These are phyloP conservation scores for Dendrostoma leiphaemia DNA, from an alignment of 2,329 filamentous ascomycete genomes.

Conservation along the genomic window DNA sequence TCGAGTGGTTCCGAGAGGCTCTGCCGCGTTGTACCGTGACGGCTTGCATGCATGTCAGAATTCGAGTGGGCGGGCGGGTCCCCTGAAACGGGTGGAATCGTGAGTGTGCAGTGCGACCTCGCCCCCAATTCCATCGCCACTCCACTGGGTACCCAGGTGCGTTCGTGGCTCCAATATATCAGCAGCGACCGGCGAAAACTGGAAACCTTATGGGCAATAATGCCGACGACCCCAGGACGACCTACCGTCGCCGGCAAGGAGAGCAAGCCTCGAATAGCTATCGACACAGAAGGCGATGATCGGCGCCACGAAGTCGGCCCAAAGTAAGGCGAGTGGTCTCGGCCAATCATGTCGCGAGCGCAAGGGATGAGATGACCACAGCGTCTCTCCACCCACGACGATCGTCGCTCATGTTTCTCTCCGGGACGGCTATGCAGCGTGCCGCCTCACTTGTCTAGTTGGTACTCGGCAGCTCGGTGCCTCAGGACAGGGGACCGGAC, in stretches of 20 bases:
- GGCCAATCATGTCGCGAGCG: constrained; percentile 11
- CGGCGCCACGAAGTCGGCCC: constrained; percentile 12
- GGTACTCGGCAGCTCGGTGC: background rate
- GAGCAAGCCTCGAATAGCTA: background rate
- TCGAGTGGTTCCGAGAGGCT: background rate
- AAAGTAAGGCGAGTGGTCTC: constrained; percentile 17
- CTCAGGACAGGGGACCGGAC: constrained; percentile 8
- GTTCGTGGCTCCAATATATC: background rate
- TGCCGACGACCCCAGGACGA: background rate
- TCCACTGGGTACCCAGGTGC: no score
- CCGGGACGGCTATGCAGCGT: background rate
- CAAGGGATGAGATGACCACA: constrained; percentile 2
- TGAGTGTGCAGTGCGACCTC: background rate
- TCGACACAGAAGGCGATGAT: constrained; percentile 7
- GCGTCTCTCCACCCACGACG: background rate
- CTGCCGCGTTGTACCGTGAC: background rate
- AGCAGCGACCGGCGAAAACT: no score
- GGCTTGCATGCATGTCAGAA: background rate
- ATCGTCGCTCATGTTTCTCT: constrained; percentile 16
- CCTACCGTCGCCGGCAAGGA: background rate
- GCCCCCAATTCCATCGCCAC: background rate
- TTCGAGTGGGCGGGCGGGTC: background rate
- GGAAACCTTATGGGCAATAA: background rate
- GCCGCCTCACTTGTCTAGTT: constrained; percentile 15
- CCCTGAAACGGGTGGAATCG: background rate